Base-by-base conservation (phyloP, 306 rosid species). In the Cucurbita ficifolia region DNA sequence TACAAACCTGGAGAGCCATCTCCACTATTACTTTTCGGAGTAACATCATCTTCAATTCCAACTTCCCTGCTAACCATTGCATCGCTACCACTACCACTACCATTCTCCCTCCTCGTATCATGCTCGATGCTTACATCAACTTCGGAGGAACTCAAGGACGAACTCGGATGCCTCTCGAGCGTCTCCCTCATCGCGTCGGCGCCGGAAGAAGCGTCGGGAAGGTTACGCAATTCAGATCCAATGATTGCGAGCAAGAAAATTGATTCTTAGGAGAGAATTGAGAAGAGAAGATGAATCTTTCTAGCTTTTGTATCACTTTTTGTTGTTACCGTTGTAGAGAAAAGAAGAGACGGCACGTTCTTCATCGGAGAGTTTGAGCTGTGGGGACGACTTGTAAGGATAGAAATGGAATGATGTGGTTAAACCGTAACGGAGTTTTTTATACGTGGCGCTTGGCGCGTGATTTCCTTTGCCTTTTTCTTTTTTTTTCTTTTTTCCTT, bases 381-480 rank as follows among this genome's bases (percentile, higher is more conserved):
- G 36, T 4, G 63, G 33, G 24, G 33, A 29, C 33, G 33, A 29
- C 33, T 29, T 29, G 33, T 0, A 29, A 2, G 42, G 68, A 67
- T 40, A 50, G 16, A 5, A 35, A 33, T 35, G 49, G 7, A 39
- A 62, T 62, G 24, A 42, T 67, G 72, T 38, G 8, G 55, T 68
- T 22, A 24, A 17, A 0, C 33, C 17, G 62, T 11, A 7, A 33
- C 38, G 55, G 42, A 18, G 13, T 35, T 21, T 68, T 68, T 14
- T 40, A 45, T 46, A 68, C 73, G 73, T 68, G 73, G 73, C 73
- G 45, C 73, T 55, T 68, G 73, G 73, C 73, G 45, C 39, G 39
- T 68, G 21, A 14, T 68, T 68, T 68, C 40, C 4, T 68, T 46
- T 22, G 7, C 12, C 0, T 35, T 60, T 16, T 17, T 57, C 2